phyloP scores from a whole-genome alignment of 2,329 filamentous ascomycete species.

The Paraphaeosphaeria minitans region DNA sequence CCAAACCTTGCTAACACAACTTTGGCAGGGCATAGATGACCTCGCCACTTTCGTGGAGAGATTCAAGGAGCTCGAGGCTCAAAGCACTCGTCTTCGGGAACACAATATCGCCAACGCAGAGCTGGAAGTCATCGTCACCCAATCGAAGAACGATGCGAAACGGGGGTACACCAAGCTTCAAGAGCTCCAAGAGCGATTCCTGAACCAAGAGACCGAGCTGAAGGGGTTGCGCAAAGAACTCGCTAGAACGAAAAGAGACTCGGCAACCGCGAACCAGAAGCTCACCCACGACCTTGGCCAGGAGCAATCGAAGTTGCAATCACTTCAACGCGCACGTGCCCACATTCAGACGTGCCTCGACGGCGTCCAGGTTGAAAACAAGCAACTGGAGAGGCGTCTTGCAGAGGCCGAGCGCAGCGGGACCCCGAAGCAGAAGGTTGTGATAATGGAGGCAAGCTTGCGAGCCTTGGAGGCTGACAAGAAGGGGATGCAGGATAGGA shows the following conservation, averaged over 20 bases:
- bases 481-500: neutral
- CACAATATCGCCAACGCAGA: neutral
- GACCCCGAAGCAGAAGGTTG: neutral
- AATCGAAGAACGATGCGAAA: neutral
- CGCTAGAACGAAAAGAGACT: neutral
- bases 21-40: neutral
- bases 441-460: neutral
- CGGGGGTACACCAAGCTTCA: neutral
- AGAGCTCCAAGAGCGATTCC: neutral
- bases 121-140: neutral
- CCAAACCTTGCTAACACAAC: neutral
- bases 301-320: neutral
- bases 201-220: neutral
- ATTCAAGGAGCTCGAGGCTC: slow-evolving; percentile 1
- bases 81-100: neutral
- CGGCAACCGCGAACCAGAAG: neutral
- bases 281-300: neutral
- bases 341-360: neutral
- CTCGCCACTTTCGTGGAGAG: neutral
- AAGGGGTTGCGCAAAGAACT: neutral
- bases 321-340: neutral
- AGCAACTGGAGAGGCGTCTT: neutral
- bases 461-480: neutral
- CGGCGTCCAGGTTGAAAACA: neutral
- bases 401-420: neutral